A percentile compares a stretch with the other conserved stretches of the same genome.
phyloP scores from a whole-genome alignment of 768 basidiomycete species.

The Pleurotus pulmonarius region DNA sequence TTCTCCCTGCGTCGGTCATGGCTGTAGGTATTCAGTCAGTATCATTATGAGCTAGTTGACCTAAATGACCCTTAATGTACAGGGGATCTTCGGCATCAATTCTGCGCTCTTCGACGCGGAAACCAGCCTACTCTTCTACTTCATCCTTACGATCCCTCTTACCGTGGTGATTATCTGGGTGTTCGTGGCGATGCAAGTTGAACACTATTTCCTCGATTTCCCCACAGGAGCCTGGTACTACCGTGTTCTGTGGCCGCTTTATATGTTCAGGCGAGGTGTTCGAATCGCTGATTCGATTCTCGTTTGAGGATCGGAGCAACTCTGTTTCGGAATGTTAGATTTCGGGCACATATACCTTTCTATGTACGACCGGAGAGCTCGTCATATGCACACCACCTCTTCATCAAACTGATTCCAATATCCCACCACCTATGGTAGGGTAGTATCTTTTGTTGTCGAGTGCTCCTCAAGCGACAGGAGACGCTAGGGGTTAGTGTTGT shows the following conservation, averaged over 20 bases:
- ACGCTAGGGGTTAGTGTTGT: too few relatives aligned
- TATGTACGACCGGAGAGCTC: too few relatives aligned
- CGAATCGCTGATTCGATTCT: too few relatives aligned
- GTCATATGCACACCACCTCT: too few relatives aligned
- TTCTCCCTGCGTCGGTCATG: constrained; percentile 51
- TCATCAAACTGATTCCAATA: too few relatives aligned
- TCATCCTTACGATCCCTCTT: neutral
- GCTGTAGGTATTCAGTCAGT: constrained; percentile 24
- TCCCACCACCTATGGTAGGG: too few relatives aligned
- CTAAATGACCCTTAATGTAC: neutral
- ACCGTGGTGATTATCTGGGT: constrained; percentile 4
- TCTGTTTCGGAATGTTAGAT: too few relatives aligned
- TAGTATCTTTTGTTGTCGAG: too few relatives aligned
- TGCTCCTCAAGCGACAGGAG: too few relatives aligned
- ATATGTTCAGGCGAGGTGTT: neutral
- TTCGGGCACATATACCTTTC: too few relatives aligned
- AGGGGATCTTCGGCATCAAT: constrained; percentile 5
- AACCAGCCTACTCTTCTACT: neutral
- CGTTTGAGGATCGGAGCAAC: too few relatives aligned
- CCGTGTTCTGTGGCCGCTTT: neutral
- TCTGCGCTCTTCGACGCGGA: neutral
- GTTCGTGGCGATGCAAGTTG: constrained; percentile 5
- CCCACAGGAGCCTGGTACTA: constrained; percentile 3
- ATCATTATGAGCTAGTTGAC: neutral
- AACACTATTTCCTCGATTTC: constrained; percentile 2